Evolutionary conservation across 2,329 filamentous ascomycete species (phyloP).

Genomic region (Fusarium sp.): DNA sequence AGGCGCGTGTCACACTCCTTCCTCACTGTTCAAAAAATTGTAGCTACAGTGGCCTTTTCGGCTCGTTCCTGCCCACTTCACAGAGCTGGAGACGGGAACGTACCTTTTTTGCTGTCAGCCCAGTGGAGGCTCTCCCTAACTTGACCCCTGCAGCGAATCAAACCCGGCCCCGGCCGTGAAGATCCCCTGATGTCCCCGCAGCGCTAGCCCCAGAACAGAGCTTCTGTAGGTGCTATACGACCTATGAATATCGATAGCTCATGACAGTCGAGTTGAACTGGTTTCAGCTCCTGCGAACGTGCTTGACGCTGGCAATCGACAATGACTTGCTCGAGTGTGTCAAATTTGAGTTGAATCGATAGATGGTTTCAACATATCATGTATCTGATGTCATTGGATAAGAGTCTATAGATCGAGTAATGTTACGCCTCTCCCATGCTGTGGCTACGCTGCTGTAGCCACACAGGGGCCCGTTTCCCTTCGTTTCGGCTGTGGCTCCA

Average conservation of each 20-base stretch:
- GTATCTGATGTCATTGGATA: no score
- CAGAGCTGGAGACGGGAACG: background rate
- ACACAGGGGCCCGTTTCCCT: slow-evolving; percentile 18
- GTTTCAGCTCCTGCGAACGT: slow-evolving; percentile 35
- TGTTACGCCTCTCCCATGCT: background rate
- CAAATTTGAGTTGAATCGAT: background rate
- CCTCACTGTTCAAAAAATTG: slow-evolving; percentile 49
- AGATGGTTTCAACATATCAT: background rate
- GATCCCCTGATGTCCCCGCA: slow-evolving; percentile 42
- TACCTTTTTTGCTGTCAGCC: slow-evolving; percentile 25
- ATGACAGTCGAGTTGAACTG: slow-evolving; percentile 8
- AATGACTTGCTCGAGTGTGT: background rate
- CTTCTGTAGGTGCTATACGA: slow-evolving; percentile 27
- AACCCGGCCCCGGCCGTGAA: slow-evolving; percentile 36
- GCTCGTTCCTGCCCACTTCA: slow-evolving; percentile 21
- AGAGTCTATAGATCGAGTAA: no score
- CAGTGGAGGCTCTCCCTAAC: slow-evolving; percentile 34
- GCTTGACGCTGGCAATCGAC: slow-evolving; percentile 10
- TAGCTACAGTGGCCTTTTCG: slow-evolving; percentile 60
- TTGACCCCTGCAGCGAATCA: slow-evolving; percentile 41
- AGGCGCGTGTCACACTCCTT: slow-evolving; percentile 30
- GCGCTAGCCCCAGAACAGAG: slow-evolving; percentile 34
- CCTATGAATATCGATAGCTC: slow-evolving; percentile 39
- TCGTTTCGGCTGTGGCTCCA: slow-evolving; percentile 34
- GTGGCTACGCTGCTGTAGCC: slow-evolving; percentile 18